phyloP scores from a whole-genome alignment of 2,329 filamentous ascomycete genomes.

The Sporothrix euskadiensis region DNA sequence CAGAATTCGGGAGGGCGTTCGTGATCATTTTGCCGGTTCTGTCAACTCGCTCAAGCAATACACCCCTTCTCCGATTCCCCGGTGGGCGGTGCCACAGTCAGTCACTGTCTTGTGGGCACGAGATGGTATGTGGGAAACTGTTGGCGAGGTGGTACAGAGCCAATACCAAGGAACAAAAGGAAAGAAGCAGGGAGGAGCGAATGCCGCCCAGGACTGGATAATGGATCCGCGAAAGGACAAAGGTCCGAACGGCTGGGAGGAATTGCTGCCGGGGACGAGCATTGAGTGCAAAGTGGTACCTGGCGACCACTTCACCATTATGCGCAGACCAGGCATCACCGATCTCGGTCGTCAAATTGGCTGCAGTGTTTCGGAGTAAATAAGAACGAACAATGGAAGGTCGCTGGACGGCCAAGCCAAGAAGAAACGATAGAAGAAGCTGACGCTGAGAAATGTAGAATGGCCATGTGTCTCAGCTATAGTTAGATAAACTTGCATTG shows the following conservation, averaged over 20 bases:
- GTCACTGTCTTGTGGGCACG: constrained; percentile 19
- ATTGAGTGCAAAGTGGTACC: constrained; percentile 18
- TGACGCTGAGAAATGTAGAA: neutral
- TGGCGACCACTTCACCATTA: constrained; percentile 22
- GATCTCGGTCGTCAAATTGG: constrained; percentile 4
- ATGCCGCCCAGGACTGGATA: constrained; percentile 19
- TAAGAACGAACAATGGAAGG: neutral
- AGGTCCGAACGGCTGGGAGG: constrained; percentile 18
- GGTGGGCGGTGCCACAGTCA: constrained; percentile 7
- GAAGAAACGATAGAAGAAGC: neutral
- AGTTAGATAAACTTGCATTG: constrained; percentile 3
- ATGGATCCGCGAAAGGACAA: constrained; percentile 23
- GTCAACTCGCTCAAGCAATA: constrained; percentile 20
- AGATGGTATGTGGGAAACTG: constrained; percentile 27
- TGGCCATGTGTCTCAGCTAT: constrained; percentile 7
- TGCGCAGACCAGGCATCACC: constrained; percentile 4
- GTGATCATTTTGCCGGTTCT: constrained; percentile 19
- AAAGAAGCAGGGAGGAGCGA: neutral
- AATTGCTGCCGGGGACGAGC: neutral
- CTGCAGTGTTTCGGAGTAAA: constrained; percentile 13
- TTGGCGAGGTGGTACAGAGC: constrained; percentile 12
- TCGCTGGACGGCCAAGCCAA: neutral
- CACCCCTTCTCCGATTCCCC: constrained; percentile 10
- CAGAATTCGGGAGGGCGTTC: constrained; percentile 13
- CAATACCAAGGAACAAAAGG: neutral